phyloP scores from a whole-genome alignment of 805 yeast genomes.

The Cephaloascus albidus region DNA sequence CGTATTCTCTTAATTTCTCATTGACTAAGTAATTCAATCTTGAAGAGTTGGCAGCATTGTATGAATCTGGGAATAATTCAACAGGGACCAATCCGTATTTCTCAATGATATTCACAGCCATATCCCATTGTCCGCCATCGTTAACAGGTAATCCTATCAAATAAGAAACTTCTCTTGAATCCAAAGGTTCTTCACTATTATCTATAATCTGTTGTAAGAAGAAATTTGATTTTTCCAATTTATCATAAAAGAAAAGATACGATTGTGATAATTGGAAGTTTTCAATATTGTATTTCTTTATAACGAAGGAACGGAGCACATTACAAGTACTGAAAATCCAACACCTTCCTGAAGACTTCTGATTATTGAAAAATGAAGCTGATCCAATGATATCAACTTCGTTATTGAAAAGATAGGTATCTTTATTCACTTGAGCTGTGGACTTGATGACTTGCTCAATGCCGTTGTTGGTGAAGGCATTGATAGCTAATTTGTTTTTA shows the following conservation, averaged over 20 bases:
- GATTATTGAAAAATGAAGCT: constrained; percentile 24
- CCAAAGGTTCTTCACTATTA: constrained; percentile 23
- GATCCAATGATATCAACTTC: constrained; percentile 26
- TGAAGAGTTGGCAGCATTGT: constrained; percentile 20
- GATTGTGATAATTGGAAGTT: constrained; percentile 30
- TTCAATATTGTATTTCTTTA: constrained; percentile 26
- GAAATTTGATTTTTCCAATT: constrained; percentile 31
- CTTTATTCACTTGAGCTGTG: constrained; percentile 1
- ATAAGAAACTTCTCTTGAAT: constrained; percentile 23
- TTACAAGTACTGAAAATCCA: constrained; percentile 34
- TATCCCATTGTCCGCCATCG: constrained; percentile 38
- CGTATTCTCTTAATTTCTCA: constrained; percentile 29
- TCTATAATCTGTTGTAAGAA: constrained; percentile 28
- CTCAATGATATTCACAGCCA: constrained; percentile 27
- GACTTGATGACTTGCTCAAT: constrained; percentile 1
- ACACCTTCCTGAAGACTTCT: constrained; percentile 28
- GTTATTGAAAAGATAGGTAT: constrained; percentile 23
- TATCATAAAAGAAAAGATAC: constrained; percentile 31
- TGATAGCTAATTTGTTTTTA: constrained; percentile 43
- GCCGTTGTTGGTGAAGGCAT: constrained; percentile 37
- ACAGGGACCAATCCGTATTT: constrained; percentile 32
- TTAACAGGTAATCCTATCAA: constrained; percentile 22
- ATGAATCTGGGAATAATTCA: constrained; percentile 31
- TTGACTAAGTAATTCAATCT: constrained; percentile 23
- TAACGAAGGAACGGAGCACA: constrained; percentile 26